Conservation (phyloP, 2,329 filamentous ascomycete species). For the Chrysoporthe austroafricana region DNA sequence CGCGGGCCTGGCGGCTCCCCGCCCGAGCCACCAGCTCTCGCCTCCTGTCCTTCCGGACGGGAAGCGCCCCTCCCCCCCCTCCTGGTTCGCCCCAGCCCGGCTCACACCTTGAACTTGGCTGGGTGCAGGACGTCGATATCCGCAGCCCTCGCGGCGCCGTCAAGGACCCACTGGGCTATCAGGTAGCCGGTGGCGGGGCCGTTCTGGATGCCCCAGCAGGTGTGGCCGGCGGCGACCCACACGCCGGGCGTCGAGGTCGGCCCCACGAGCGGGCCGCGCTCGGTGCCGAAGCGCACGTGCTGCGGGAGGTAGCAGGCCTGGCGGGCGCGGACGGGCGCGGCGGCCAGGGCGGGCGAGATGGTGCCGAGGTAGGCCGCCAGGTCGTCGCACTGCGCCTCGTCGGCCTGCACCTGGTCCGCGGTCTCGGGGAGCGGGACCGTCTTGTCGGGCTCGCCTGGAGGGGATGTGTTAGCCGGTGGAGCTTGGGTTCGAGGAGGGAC, state of each 20-base stretch:
- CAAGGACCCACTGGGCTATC: constrained; percentile 78
- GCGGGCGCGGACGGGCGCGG: constrained; percentile 70
- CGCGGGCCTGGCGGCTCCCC: background rate
- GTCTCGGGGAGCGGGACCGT: constrained; percentile 74
- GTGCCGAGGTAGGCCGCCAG: constrained; percentile 77
- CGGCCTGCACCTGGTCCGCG: constrained; percentile 75
- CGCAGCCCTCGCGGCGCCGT: constrained; percentile 70
- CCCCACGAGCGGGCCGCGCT: constrained; percentile 75
- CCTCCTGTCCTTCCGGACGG: background rate
- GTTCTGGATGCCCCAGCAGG: constrained; percentile 98
- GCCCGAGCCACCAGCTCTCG: too few species aligned
- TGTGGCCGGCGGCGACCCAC: constrained; percentile 86
- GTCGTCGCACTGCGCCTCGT: constrained; percentile 79
- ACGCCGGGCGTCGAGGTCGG: constrained; percentile 73
- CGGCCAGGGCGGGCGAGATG: constrained; percentile 67
- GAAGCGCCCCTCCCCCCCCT: background rate
- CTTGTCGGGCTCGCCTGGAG: constrained; percentile 73
- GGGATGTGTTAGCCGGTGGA: background rate
- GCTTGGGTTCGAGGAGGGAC: constrained; percentile 11
- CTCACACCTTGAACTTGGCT: constrained; percentile 59
- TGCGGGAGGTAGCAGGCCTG: constrained; percentile 95
- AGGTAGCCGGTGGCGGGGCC: constrained; percentile 83
- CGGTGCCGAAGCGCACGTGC: constrained; percentile 64
- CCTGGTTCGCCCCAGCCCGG: too few species aligned
- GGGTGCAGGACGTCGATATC: constrained; percentile 70